These are phyloP conservation scores for Stramenopiles sp. DNA, from an alignment of 352 stramenopile species.

Conservation along the genomic window DNA sequence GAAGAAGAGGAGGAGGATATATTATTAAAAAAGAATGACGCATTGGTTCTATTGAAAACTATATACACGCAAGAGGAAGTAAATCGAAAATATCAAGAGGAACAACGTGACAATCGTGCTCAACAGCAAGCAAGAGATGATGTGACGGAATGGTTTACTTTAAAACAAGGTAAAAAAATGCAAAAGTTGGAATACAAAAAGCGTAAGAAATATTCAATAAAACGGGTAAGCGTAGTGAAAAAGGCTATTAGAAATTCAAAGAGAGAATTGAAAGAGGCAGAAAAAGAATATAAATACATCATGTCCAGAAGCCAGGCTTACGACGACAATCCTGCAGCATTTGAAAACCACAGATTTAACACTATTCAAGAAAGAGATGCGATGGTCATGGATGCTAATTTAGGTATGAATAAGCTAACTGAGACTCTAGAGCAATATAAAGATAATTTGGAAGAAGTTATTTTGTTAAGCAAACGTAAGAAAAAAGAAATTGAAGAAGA, in stretches of 20 bases:
- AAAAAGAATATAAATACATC: neutral
- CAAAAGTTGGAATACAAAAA: neutral
- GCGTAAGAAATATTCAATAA: neutral
- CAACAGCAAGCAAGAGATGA: neutral
- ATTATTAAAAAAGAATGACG: neutral
- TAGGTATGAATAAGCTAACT: neutral
- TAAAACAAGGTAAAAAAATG: neutral
- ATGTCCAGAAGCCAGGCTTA: neutral
- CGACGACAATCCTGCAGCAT: neutral
- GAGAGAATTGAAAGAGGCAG: neutral
- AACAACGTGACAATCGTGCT: neutral
- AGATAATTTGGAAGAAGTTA: neutral
- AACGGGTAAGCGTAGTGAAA: neutral
- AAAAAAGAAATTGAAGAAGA: neutral
- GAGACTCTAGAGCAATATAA: neutral
- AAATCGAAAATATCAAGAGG: neutral
- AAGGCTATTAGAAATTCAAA: neutral
- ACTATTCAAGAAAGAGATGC: neutral
- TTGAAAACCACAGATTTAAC: neutral
- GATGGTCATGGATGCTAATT: neutral
- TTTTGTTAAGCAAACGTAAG: neutral
- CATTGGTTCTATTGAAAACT: neutral
- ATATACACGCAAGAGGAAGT: slow-evolving; percentile 1
- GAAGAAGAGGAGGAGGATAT: neutral
- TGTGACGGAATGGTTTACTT: neutral